Conservation (phyloP, 2,329 filamentous ascomycete species). For the Colletotrichum sp. region DNA sequence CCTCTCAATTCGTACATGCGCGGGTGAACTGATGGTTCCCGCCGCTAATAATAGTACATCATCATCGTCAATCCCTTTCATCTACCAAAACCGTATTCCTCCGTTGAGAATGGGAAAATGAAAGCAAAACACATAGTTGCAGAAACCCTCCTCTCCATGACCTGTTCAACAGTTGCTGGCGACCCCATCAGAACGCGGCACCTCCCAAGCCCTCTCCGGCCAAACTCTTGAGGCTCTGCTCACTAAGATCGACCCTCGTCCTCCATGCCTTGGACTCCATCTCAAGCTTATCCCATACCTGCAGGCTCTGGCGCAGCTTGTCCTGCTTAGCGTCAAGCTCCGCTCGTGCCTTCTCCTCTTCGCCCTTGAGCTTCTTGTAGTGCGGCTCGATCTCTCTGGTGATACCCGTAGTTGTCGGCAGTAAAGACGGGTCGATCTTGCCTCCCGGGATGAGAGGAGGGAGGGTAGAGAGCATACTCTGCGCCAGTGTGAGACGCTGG, state of each 20-base stretch:
- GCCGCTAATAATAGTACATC: neutral
- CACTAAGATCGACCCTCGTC: constrained; percentile 60
- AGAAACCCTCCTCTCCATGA: neutral
- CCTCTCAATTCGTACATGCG: neutral
- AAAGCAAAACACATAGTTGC: neutral
- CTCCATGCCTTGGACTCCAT: constrained; percentile 59
- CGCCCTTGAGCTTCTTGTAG: constrained; percentile 58
- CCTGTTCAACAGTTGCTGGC: neutral
- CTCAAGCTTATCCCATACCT: constrained; percentile 58
- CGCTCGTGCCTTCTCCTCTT: constrained; percentile 61
- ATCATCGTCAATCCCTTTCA: neutral
- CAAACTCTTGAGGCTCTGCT: constrained; percentile 61
- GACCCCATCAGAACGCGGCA: constrained; percentile 51
- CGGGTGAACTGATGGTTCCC: neutral
- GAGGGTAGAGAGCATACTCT: constrained; percentile 56
- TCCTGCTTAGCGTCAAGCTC: constrained; percentile 60
- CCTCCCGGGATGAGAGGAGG: constrained; percentile 59
- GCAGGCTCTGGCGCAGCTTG: constrained; percentile 56
- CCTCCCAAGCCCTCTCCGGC: constrained; percentile 61
- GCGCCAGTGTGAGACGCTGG: constrained; percentile 52
- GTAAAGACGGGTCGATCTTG: constrained; percentile 53
- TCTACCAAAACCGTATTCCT: neutral
- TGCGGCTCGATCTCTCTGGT: constrained; percentile 60
- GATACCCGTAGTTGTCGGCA: constrained; percentile 49
- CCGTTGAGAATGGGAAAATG: neutral